Evolutionary conservation across 2,329 filamentous ascomycete genomes (phyloP).

Genomic region (Talaromyces sp.): DNA sequence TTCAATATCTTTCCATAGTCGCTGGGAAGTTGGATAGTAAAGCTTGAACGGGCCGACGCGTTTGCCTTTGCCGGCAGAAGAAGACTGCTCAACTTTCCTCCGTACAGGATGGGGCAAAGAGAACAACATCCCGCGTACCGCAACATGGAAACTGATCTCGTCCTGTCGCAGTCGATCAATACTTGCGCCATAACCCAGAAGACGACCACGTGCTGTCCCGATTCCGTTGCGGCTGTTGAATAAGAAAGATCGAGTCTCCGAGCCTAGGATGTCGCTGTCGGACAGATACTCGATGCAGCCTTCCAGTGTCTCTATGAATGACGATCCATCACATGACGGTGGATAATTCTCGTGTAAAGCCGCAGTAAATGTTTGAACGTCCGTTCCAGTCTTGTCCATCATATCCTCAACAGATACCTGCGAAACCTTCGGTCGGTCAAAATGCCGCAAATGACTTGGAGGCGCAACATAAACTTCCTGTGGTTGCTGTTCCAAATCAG

Average conservation of each 20-base stretch:
- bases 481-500: conserved; percentile 31
- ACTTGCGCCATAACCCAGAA: conserved; percentile 54
- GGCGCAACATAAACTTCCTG: conserved; percentile 52
- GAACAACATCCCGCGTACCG: conserved; percentile 81
- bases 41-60: conserved; percentile 70
- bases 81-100: conserved; percentile 42
- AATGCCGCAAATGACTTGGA: conserved; percentile 57
- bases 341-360: conserved; percentile 92
- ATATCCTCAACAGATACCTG: conserved; percentile 69
- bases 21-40: conserved; percentile 84
- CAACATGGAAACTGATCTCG: conserved; percentile 89
- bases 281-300: conserved; percentile 85
- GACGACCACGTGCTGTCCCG: conserved; percentile 50
- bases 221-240: conserved; percentile 47
- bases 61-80: conserved; percentile 24
- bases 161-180: conserved; percentile 82
- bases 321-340: conserved; percentile 67
- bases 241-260: conserved; percentile 52
- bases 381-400: conserved; percentile 91
- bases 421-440: conserved; percentile 59
- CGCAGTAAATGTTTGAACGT: conserved; percentile 83
- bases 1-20: conserved; percentile 78
- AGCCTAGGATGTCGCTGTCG: conserved; percentile 78
- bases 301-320: conserved; percentile 73
- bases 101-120: conserved; percentile 83